Evolutionary conservation across 768 basidiomycete genomes (phyloP).

Genomic region (Mycena leptocephala): DNA sequence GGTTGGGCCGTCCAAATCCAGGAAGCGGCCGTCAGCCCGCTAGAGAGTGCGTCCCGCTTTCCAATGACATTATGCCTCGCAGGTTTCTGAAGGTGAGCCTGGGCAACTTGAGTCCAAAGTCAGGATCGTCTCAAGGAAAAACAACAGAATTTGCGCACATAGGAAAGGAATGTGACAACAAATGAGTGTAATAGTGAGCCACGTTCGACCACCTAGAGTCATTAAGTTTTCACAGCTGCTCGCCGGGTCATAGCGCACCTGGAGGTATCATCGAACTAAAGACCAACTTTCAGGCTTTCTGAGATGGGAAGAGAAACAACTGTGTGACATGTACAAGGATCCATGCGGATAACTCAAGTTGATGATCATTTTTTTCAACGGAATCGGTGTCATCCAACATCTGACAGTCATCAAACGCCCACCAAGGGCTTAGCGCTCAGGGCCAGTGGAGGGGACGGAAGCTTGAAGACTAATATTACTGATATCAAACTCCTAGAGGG

Average conservation of each 20-base stretch:
- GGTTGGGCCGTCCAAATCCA: conserved; percentile 25
- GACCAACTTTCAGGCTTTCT: neutral
- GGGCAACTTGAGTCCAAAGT: conserved; percentile 2
- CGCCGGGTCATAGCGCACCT: neutral
- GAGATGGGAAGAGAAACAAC: neutral
- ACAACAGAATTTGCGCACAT: neutral
- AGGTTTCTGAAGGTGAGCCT: neutral
- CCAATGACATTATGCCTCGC: conserved; percentile 13
- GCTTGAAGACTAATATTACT: too few relatives aligned
- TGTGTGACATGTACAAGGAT: neutral
- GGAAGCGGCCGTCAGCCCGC: conserved; percentile 17
- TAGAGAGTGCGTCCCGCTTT: conserved; percentile 10
- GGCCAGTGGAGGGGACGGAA: too few relatives aligned
- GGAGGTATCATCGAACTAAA: conserved; percentile 13
- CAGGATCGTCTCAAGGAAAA: neutral
- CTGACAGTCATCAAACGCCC: too few relatives aligned
- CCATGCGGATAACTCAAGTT: too few relatives aligned
- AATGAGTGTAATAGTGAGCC: conserved; percentile 26
- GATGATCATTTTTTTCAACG: too few relatives aligned
- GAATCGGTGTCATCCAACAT: too few relatives aligned
- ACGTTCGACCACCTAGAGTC: conserved; percentile 5
- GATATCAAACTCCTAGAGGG: too few relatives aligned
- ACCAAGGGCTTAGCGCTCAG: too few relatives aligned
- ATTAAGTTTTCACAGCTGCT: neutral
- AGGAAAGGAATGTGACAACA: conserved; percentile 19